phyloP scores from a whole-genome alignment of 2,329 filamentous ascomycete genomes.

The Sphaceloma murrayae region DNA sequence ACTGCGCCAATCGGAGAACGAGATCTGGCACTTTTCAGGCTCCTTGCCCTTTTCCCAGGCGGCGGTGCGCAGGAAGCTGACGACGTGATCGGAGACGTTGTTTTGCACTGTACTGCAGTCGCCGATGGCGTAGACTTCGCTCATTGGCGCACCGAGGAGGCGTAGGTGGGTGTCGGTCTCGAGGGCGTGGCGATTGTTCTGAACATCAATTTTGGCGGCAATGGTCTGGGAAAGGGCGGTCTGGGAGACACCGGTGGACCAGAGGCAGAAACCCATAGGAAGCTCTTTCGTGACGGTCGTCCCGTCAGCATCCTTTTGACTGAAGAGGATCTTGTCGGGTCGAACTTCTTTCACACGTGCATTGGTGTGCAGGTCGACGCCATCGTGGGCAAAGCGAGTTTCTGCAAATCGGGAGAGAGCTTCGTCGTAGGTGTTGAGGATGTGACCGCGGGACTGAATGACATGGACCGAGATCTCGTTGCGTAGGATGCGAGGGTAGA shows the following conservation, averaged over 20 bases:
- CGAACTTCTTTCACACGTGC: constrained; percentile 84
- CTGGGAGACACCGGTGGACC: constrained; percentile 92
- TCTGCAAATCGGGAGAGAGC: constrained; percentile 87
- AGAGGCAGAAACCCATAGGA: constrained; percentile 90
- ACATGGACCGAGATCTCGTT: constrained; percentile 97
- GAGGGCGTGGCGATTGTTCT: constrained; percentile 82
- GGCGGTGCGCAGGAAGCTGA: constrained; percentile 77
- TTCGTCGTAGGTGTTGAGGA: constrained; percentile 97
- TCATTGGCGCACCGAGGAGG: constrained; percentile 75
- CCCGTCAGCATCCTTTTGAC: constrained; percentile 66
- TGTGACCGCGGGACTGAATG: constrained; percentile 89
- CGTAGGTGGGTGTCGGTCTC: constrained; percentile 93
- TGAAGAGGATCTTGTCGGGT: constrained; percentile 76
- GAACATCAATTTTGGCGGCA: constrained; percentile 63
- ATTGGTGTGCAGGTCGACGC: constrained; percentile 86
- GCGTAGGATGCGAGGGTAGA: constrained; percentile 81
- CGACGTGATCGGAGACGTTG: constrained; percentile 84
- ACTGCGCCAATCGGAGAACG: constrained; percentile 77
- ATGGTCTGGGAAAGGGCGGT: constrained; percentile 69
- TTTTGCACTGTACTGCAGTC: constrained; percentile 97
- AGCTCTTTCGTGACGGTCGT: constrained; percentile 78
- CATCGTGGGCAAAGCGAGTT: constrained; percentile 78
- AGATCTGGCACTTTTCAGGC: constrained; percentile 76
- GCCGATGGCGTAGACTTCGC: constrained; percentile 92
- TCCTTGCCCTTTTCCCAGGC: constrained; percentile 89